Evolutionary conservation across 768 basidiomycete species (phyloP), one percentile per base, ranked within the genome.

Genomic region (Psilocybe tampanensis): DNA sequence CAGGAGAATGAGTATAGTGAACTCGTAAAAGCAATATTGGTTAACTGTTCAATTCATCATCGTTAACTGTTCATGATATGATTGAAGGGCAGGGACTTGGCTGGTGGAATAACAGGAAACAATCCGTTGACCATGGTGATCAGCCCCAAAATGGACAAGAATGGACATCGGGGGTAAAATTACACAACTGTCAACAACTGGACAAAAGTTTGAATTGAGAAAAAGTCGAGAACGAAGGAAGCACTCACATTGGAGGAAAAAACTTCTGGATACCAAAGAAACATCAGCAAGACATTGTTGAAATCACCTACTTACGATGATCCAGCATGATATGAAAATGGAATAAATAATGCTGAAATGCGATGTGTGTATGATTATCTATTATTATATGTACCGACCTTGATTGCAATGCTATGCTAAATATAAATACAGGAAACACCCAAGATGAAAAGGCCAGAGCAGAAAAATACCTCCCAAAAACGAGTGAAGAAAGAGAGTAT

Each of bases 341-440:
- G 26, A 19, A 33, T 23, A 24, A 45, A 36, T 39, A 24, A 23
- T 29, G 29, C 4, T 29, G 9, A 29, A 5, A 29, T 21, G 23
- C 33, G 22, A 17, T 47, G 44, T 48, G 47, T 32, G 29, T 48
- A 48, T 48, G 47, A 48, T 48, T 48, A 48, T 48, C 47, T 48
- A 48, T 48, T 48, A 48, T 29, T 48, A 48, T 48, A 47, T 29
- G 19, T 19, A 48, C 47, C 29, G 47, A 32, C 26, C 47, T 48
- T 48, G 47, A 18, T 13, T 39, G 33, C 15, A 34, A n/a, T 22
- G 24, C 44, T 47, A 48, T 29, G 47, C 26, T 48, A 48, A 33
- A 26, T 48, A 48, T 48, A 48, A 26, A 48, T 48, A 48, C 47
- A 48, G 24, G 18, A 48, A 48, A 48, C 47, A 48, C 47, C 29